Evolutionary conservation across 164 flowering plant species (phyloP), one percentile per base, ranked within the genome.

Genomic region (Tinospora cordifolia): DNA sequence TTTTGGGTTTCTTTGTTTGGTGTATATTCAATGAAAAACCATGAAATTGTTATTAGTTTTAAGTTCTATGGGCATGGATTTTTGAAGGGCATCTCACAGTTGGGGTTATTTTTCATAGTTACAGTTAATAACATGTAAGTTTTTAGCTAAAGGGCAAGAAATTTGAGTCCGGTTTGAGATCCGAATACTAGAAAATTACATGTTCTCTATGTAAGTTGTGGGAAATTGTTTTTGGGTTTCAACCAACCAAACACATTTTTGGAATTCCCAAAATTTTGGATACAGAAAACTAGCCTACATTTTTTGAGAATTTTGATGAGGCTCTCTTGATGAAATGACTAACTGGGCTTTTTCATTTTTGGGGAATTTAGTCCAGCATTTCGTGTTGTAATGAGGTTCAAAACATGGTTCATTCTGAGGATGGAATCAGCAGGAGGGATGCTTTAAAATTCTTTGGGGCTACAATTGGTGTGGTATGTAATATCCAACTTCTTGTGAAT

Each of bases 401-500:
- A 44, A 72, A 51, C 47, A 69, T 72, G 54, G 74, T 47, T 67
- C 26, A 30, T 54, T 80, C 75, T 24, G 79, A 67, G 24, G 81
- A 74, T 69, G 72, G 75, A 24, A 78, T 84, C 51, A 57, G 75
- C 57, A 78, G 97, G 34, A 80, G 98, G 72, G 90, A 87, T 24
- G 66, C 83, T 67, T 79, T 93, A 6, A 84, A 84, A 75, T 74
- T 75, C 77, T 25, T 85, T 66, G 91, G 92, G 8, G 86, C 84
- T 59, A 69, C 87, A 68, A 58, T 90, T 70, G 86, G 89, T 76
- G 58, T 85, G 84, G 98, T 91, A 76, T 80, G 87, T 36, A 40
- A 44, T 46, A 41, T 63, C 69, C 65, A 44, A 66, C 57, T 62
- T 63, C n/a, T 63, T 26, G 66, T 17, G 14, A 17, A 51, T 51